Evolutionary conservation across 495 filamentous ascomycete species (phyloP).

Genomic region (Neurospora sp.): DNA sequence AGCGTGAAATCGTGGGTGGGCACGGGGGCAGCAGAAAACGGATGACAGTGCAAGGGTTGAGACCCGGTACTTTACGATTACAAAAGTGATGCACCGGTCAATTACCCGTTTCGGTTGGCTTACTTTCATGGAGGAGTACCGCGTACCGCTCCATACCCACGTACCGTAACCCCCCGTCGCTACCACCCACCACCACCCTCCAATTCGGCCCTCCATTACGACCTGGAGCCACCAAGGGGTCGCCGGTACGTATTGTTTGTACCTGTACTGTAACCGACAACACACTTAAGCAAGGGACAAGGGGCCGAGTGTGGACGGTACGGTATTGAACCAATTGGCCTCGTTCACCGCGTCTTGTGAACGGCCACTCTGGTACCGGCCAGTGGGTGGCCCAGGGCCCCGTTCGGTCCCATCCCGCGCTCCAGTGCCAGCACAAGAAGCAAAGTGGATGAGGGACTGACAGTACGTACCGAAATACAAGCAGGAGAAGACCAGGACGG

Average conservation of each 20-base stretch:
- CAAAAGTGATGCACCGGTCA: background rate
- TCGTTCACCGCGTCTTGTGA: background rate
- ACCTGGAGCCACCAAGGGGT: background rate
- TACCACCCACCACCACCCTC: background rate
- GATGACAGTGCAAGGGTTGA: background rate
- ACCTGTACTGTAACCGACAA: background rate
- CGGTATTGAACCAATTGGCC: background rate
- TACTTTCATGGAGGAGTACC: background rate
- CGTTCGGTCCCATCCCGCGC: background rate
- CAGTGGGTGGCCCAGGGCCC: background rate
- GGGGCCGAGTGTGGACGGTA: background rate
- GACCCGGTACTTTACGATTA: background rate
- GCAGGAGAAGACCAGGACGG: background rate
- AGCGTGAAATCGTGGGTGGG: background rate
- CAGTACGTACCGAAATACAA: slow-evolving; percentile 4
- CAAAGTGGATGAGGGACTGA: slow-evolving; percentile 14
- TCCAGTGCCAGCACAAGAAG: slow-evolving; percentile 4
- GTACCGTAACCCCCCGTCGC: background rate
- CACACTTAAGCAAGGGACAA: background rate
- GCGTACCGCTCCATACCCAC: background rate
- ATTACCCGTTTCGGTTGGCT: background rate
- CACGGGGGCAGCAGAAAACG: background rate
- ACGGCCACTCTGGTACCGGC: background rate
- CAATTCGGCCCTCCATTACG: background rate
- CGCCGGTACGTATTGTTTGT: background rate